Evolutionary conservation across 2,329 filamentous ascomycete species (phyloP).

Genomic region (Colletotrichum sp.): DNA sequence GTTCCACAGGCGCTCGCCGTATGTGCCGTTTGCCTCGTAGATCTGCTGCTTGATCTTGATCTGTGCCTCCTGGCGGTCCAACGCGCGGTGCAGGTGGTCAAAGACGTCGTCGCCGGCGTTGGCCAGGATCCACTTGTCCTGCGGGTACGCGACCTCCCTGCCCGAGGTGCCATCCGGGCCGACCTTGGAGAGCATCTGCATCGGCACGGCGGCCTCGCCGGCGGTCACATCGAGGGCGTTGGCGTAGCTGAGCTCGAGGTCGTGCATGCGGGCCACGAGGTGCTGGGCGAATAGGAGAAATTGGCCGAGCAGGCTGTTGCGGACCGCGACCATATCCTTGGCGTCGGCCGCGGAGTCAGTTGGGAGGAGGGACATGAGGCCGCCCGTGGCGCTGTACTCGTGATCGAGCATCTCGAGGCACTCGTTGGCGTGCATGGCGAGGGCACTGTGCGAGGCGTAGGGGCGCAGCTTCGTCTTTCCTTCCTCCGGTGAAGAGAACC

Average conservation of each 20-base stretch:
- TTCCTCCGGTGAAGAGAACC: conserved; percentile 19
- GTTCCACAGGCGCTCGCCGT: conserved; percentile 43
- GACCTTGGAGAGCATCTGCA: conserved; percentile 55
- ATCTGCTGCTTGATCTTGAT: conserved; percentile 37
- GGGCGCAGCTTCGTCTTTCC: conserved; percentile 33
- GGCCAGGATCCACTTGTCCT: conserved; percentile 61
- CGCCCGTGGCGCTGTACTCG: conserved; percentile 60
- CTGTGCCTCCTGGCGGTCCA: conserved; percentile 52
- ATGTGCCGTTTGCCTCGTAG: conserved; percentile 41
- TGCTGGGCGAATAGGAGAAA: conserved; percentile 60
- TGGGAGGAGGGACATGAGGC: conserved; percentile 60
- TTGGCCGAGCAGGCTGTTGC: conserved; percentile 61
- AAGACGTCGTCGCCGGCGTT: conserved; percentile 60
- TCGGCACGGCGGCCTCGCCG: conserved; percentile 54
- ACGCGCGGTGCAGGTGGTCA: conserved; percentile 46
- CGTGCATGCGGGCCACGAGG: conserved; percentile 59
- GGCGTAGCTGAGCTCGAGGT: conserved; percentile 59
- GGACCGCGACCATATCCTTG: conserved; percentile 46
- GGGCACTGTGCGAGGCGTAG: conserved; percentile 51
- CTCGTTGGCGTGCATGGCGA: conserved; percentile 63
- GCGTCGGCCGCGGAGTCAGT: conserved; percentile 37
- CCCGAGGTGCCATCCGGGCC: conserved; percentile 59
- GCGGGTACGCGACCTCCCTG: conserved; percentile 58
- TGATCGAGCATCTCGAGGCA: conserved; percentile 66
- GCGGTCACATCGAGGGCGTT: conserved; percentile 55